A percentile compares a stretch with the other conserved stretches of the same genome.
Conservation (phyloP, 2,329 filamentous ascomycete species). For the Diplodia intermedia region DNA sequence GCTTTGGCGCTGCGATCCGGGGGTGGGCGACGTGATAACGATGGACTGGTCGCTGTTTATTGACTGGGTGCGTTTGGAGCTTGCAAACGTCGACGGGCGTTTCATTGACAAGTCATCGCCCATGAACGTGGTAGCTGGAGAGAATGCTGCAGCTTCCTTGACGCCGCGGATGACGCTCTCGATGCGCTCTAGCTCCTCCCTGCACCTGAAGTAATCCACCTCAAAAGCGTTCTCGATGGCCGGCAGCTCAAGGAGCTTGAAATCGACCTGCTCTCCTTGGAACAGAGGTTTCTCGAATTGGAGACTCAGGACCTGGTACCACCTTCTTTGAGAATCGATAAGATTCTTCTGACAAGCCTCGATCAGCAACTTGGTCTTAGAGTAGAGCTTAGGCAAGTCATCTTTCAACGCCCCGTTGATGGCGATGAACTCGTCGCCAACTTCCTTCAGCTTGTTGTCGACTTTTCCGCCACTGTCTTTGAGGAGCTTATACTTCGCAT, state of each 20-base stretch:
- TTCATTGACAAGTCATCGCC: conserved; percentile 49
- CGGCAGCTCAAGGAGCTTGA: conserved; percentile 68
- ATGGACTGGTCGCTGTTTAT: conserved; percentile 49
- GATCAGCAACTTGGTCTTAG: conserved; percentile 80
- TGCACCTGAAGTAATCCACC: conserved; percentile 77
- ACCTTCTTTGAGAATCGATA: conserved; percentile 80
- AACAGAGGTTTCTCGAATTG: conserved; percentile 60
- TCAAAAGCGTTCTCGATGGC: conserved; percentile 81
- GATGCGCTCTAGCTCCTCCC: conserved; percentile 71
- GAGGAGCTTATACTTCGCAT: conserved; percentile 78
- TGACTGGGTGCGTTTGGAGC: conserved; percentile 52
- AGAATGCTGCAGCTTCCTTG: conserved; percentile 71
- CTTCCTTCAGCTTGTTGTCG: conserved; percentile 83
- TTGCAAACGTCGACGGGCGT: conserved; percentile 48
- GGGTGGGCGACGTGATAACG: conserved; percentile 25
- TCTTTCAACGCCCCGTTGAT: conserved; percentile 93
- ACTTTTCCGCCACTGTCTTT: conserved; percentile 83
- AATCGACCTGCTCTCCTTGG: conserved; percentile 45
- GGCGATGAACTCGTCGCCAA: conserved; percentile 87
- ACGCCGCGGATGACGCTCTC: conserved; percentile 78
- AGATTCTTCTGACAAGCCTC: conserved; percentile 84
- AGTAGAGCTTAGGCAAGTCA: conserved; percentile 84
- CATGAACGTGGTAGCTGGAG: conserved; percentile 56
- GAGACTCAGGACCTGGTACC: conserved; percentile 79
- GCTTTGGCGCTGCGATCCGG: conserved; percentile 25